These are phyloP conservation scores for Xylaria sp. DNA, from an alignment of 2,329 filamentous ascomycete species.

Conservation along the genomic window DNA sequence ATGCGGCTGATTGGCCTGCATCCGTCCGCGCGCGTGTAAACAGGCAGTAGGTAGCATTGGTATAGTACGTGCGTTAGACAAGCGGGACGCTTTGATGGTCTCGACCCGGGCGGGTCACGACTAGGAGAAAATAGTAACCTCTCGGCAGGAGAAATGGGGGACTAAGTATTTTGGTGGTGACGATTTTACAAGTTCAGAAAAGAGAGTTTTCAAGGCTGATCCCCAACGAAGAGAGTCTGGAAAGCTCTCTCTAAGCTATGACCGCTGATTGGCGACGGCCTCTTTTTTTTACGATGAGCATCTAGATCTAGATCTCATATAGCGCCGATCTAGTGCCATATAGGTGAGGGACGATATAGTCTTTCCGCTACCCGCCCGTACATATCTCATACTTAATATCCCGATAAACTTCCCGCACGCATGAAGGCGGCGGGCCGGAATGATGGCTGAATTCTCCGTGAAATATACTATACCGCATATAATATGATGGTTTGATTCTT, in stretches of 20 bases:
- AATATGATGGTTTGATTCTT: neutral
- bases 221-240: conserved; percentile 1
- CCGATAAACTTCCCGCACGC: conserved; percentile 19
- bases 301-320: conserved; percentile 36
- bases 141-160: conserved; percentile 18
- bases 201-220: conserved; percentile 15
- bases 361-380: conserved; percentile 28
- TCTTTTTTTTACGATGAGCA: conserved; percentile 12
- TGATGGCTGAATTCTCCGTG: conserved; percentile 14
- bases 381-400: conserved; percentile 31
- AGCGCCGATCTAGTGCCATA: conserved; percentile 28
- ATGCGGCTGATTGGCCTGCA: conserved; percentile 32
- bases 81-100: conserved; percentile 29
- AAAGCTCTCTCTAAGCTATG: neutral
- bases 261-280: conserved; percentile 18
- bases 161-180: neutral
- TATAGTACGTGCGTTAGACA: conserved; percentile 22
- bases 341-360: conserved; percentile 20
- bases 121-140: conserved; percentile 5
- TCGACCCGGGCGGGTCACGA: conserved; percentile 26
- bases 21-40: conserved; percentile 20
- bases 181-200: neutral
- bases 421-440: conserved; percentile 26
- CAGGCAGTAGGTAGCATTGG: conserved; percentile 14
- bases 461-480: conserved; percentile 12